Base-by-base conservation (phyloP, 2,329 filamentous ascomycete genomes). In the Trichoderma polysporum region DNA sequence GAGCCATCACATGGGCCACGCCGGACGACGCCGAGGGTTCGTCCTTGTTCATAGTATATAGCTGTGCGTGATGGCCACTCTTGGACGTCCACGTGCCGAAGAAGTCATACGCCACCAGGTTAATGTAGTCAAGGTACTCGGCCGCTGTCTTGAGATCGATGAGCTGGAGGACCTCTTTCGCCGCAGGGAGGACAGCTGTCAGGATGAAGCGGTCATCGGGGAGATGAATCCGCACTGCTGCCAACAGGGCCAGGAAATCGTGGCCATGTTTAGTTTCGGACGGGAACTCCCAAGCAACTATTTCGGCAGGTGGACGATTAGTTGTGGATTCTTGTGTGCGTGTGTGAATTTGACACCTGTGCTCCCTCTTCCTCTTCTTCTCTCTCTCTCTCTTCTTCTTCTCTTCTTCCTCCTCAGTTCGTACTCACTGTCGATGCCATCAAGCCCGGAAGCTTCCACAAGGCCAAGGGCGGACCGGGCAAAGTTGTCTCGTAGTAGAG, bases 241-340 rank as follows among this genome's bases (percentile, higher is more conserved):
- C 86, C 33, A 94, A 83, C 29, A 95, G 83, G 19, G 85, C 83
- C 52, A 93, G 78, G 74, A 93, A 94, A 76, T 93, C 85, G 69
- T 83, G 80, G 27, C 91, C 91, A 77, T 94, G 86, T 62, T 87
- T 81, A 2, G 82, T 75, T 74, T 90, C 83, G 64, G 84, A 84
- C 2, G 92, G 91, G 72, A 92, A 91, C 75, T 93, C 89, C 92
- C 92, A 95, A 73, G 91, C 89, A 75, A 95, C 91, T 94, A 68
- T 33, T 45, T 17, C 29, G 17, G 33, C 29, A 19, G 27, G 7
- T 17, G 22, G 41, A 29, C 9, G 29, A 29, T 52, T 35, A 47
- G 41, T 33, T 45, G 41, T 33, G 56, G 37, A 25, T 29, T 61
- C 41, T 61, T 60, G 29, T 33, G 12, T 27, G 33, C 7, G 33